phyloP scores from a whole-genome alignment of 495 filamentous ascomycete species.

The Filosporella fistucella region DNA sequence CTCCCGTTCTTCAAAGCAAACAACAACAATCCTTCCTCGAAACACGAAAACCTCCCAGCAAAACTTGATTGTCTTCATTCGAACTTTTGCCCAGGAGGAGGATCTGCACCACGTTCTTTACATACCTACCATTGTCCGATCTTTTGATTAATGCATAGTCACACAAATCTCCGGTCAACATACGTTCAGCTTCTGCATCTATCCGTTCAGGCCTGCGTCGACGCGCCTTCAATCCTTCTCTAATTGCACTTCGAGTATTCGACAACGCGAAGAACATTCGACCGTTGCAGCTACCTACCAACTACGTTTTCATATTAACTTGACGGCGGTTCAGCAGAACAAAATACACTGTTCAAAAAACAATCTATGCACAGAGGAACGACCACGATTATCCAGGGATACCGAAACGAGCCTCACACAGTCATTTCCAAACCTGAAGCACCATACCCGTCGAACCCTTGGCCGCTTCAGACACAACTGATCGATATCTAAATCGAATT shows the following conservation, averaged over 20 bases:
- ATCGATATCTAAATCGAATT: not conserved
- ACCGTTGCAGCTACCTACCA: not conserved
- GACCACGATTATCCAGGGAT: constrained; percentile 11
- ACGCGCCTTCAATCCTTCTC: not conserved
- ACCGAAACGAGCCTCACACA: constrained; percentile 21
- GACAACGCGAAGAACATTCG: not conserved
- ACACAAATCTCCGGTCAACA: constrained; percentile 5
- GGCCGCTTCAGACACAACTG: constrained; percentile 2
- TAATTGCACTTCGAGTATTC: not conserved
- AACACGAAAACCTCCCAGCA: too few species aligned
- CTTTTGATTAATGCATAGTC: constrained; percentile 14
- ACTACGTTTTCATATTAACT: not conserved
- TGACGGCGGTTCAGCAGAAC: not conserved
- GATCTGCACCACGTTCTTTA: too few species aligned
- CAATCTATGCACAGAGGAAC: not conserved
- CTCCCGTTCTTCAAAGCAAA: too few species aligned
- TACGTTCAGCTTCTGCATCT: constrained; percentile 1
- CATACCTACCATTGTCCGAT: too few species aligned
- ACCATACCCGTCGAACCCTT: constrained; percentile 7
- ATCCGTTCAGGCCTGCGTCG: constrained; percentile 3
- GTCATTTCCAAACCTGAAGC: constrained; percentile 12
- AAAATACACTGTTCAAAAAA: not conserved
- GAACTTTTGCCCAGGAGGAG: too few species aligned
- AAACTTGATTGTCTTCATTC: too few species aligned
- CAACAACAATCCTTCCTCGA: too few species aligned